Evolutionary conservation across 176 grass and related monocot genomes (phyloP), one percentile per base, ranked within the genome.

Genomic region (Saccharum spontaneum): DNA sequence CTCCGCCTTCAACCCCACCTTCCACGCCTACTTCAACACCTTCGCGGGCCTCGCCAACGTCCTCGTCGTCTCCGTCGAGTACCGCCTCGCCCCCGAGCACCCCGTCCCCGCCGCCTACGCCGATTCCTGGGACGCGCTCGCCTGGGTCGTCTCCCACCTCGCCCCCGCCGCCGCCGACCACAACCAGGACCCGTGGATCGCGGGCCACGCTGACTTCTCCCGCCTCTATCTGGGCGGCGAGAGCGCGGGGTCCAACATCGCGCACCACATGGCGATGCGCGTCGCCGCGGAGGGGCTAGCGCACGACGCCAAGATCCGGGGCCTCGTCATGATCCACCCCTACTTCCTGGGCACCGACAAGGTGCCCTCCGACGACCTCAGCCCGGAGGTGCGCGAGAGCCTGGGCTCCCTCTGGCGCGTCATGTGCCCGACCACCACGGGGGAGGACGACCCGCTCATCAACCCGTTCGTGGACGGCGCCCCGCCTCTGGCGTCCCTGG

Each of bases 81-180:
- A 97, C 80, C 95, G 92, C 78, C 95, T 92, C 71, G 95, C 90
- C 10, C 95, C 92, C 8, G 95, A 97, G 84, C 90, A 97, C 78
- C 88, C 88, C 20, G 55, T 97, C 75, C 92, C 92, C 11, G 78
- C 85, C 48, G 90, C 86, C 13, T 87, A 87, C 38, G 70, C 75
- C 10, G 90, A 97, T 43, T 75, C 85, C 4, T 97, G 90, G 92
- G 74, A 73, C 24, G 94, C 94, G n/a, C 92, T 97, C 41, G 50
- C 74, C 67, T 97, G 94, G 94, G 88, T 90, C 65, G 87, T 87
- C 24, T 85, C 89, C 28, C 92, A 92, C 45, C 71, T 73, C 71
- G 7, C 1, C 44, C 11, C 9, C 1, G 22, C 4, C 20, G 39
- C 1, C 3, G 22, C 0, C 59, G 20, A 45, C 10, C 3, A 36